Evolutionary conservation across 495 filamentous ascomycete species (phyloP).

Genomic region (Neurospora sp.): DNA sequence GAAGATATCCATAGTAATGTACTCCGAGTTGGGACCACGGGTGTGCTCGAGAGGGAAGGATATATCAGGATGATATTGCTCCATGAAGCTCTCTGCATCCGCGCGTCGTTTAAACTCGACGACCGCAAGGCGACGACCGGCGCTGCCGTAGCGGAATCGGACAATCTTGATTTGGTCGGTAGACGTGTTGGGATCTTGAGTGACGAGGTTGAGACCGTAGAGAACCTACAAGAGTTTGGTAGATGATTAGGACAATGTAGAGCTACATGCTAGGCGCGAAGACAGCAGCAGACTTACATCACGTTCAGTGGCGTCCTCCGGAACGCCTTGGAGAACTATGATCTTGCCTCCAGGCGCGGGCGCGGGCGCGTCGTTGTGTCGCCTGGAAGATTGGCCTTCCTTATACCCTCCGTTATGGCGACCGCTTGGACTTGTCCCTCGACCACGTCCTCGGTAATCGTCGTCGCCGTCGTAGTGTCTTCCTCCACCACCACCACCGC

Average conservation of each 20-base stretch:
- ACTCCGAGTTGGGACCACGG: conserved; percentile 29
- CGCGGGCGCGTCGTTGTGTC: conserved; percentile 1
- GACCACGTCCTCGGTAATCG: not conserved
- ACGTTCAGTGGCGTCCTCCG: conserved; percentile 22
- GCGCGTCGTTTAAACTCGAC: conserved; percentile 29
- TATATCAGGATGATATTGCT: conserved; percentile 53
- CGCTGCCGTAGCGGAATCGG: conserved; percentile 11
- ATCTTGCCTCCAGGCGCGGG: conserved; percentile 3
- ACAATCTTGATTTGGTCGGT: conserved; percentile 19
- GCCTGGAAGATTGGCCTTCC: not conserved
- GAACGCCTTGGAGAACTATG: conserved; percentile 15
- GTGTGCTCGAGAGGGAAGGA: conserved; percentile 27
- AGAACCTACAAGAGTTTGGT: conserved; percentile 9
- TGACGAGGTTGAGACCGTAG: conserved; percentile 22
- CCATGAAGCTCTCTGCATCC: conserved; percentile 55
- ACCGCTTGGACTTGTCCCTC: not conserved
- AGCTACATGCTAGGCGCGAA: not conserved
- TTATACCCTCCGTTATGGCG: not conserved
- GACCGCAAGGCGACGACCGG: conserved; percentile 25
- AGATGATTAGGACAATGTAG: not conserved
- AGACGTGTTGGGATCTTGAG: conserved; percentile 17
- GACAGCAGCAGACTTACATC: conserved; percentile 10
- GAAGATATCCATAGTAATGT: conserved; percentile 47
- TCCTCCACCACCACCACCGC: not conserved
- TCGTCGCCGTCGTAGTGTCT: not conserved